Evolutionary conservation across 805 yeast genomes (phyloP).

Genomic region (Metschnikowia lachancei): DNA sequence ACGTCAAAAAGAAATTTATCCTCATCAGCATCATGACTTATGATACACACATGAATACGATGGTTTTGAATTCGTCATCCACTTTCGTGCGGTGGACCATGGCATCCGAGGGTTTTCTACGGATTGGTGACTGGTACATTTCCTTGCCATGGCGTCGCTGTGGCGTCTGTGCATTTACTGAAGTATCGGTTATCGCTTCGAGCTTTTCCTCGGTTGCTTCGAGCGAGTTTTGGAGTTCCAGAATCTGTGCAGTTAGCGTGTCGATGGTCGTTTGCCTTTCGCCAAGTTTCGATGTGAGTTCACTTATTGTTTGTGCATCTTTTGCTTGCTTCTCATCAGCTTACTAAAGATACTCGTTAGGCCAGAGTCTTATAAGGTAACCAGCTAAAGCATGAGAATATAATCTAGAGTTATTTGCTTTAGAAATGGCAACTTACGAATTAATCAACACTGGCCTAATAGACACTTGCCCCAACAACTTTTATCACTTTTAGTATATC

Average conservation of each 20-base stretch:
- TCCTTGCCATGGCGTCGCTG: conserved; percentile 3
- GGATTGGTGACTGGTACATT: conserved; percentile 34
- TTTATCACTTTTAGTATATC: too few species aligned
- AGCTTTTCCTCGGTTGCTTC: not conserved
- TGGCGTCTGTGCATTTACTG: conserved; percentile 9
- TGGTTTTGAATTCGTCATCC: conserved; percentile 39
- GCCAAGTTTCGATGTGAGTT: conserved; percentile 25
- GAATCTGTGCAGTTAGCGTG: conserved; percentile 21
- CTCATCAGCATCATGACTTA: conserved; percentile 43
- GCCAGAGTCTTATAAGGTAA: too few species aligned
- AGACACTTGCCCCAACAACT: too few species aligned
- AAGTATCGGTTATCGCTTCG: not conserved
- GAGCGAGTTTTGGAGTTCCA: conserved; percentile 10
- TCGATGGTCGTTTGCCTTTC: conserved; percentile 32
- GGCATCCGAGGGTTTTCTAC: conserved; percentile 20
- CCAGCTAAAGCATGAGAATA: too few species aligned
- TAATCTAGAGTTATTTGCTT: too few species aligned
- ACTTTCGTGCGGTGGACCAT: conserved; percentile 28
- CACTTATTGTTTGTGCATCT: conserved; percentile 24
- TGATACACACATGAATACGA: conserved; percentile 40
- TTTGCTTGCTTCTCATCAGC: conserved; percentile 18
- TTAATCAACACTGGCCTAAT: too few species aligned
- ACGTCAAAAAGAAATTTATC: conserved; percentile 42
- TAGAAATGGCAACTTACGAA: too few species aligned
- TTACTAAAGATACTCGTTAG: too few species aligned